phyloP scores from a whole-genome alignment of 495 filamentous ascomycete species.

The Neurospora cerealis region DNA sequence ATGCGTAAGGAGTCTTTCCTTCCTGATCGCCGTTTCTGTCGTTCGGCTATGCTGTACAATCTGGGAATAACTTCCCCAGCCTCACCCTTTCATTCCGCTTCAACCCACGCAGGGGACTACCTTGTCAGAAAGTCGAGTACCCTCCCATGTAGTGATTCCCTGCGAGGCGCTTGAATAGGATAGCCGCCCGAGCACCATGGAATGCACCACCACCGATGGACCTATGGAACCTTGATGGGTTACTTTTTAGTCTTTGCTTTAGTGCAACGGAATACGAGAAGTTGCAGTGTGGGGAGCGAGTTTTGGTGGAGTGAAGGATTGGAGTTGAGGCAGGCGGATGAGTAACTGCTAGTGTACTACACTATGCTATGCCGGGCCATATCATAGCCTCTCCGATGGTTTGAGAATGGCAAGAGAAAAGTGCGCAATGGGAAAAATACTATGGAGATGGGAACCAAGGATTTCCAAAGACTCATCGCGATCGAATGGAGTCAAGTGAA shows the following conservation, averaged over 20 bases:
- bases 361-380: neutral
- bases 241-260: neutral
- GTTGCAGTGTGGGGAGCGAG: neutral
- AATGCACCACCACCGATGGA: neutral
- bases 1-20: neutral
- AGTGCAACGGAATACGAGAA: neutral
- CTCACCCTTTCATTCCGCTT: neutral
- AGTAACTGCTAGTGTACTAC: neutral
- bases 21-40: neutral
- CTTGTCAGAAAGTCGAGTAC: neutral
- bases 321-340: neutral
- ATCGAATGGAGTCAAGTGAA: neutral
- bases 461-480: neutral
- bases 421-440: neutral
- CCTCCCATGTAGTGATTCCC: neutral
- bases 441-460: neutral
- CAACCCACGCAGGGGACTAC: neutral
- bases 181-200: neutral
- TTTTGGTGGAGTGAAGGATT: neutral
- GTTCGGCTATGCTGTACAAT: neutral
- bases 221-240: neutral
- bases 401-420: neutral
- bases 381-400: neutral
- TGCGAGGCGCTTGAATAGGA: neutral
- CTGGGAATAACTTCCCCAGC: neutral